These are phyloP conservation scores for Lepidium campestre DNA, from an alignment of 441 rosid genomes.

Conservation along the genomic window DNA sequence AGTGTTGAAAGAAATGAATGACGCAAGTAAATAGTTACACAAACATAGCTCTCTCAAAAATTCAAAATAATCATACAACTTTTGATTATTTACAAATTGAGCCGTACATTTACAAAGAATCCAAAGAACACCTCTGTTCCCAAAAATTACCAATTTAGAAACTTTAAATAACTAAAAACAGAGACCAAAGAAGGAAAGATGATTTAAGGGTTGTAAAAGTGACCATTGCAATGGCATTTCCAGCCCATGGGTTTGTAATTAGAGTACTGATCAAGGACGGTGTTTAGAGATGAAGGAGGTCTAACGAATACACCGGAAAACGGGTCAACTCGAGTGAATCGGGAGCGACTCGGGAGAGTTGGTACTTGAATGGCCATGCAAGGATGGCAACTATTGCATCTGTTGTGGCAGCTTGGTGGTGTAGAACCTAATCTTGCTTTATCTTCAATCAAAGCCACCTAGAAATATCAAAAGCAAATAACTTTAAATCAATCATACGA, in stretches of 20 bases:
- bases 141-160: neutral
- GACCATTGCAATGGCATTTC: constrained; percentile 71
- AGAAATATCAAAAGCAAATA: neutral
- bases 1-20: constrained; percentile 15
- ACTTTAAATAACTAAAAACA: neutral
- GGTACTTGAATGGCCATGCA: constrained; percentile 89
- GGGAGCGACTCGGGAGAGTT: constrained; percentile 33
- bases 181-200: neutral
- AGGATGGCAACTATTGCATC: constrained; percentile 81
- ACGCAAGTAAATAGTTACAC: constrained; percentile 15
- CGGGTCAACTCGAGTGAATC: constrained; percentile 23
- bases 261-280: constrained; percentile 48
- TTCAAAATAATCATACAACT: constrained; percentile 11
- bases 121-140: constrained; percentile 14
- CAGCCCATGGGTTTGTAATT: constrained; percentile 90
- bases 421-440: constrained; percentile 79
- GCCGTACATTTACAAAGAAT: constrained; percentile 33
- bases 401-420: constrained; percentile 87
- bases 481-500: neutral
- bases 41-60: neutral
- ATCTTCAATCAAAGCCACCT: constrained; percentile 48
- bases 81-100: constrained; percentile 25
- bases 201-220: constrained; percentile 60
- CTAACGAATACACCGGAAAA: constrained; percentile 21
- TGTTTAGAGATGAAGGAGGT: constrained; percentile 28